Evolutionary conservation across 805 yeast species (phyloP).

Genomic region (Candida sithepensis): DNA sequence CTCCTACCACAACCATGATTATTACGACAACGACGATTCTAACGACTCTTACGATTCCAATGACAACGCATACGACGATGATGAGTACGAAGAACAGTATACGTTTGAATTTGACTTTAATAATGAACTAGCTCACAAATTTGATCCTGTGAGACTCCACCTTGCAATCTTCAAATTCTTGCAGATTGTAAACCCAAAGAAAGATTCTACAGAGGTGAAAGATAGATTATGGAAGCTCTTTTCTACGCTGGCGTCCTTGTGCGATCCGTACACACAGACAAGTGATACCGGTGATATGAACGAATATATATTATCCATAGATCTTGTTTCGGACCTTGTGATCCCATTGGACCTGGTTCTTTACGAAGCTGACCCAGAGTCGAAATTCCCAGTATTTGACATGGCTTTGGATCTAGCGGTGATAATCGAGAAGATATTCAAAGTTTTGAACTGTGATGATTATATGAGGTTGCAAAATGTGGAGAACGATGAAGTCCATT

Average conservation of each 20-base stretch:
- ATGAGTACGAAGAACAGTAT: conserved; percentile 24
- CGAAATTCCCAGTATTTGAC: conserved; percentile 32
- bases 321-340: conserved; percentile 49
- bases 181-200: conserved; percentile 17
- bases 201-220: conserved; percentile 1
- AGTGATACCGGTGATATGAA: conserved; percentile 50
- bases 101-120: conserved; percentile 27
- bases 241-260: conserved; percentile 33
- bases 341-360: conserved; percentile 37
- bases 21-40: background rate
- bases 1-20: background rate
- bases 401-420: conserved; percentile 29
- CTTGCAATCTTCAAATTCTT: conserved; percentile 26
- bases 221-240: conserved; percentile 21
- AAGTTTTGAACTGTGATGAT: conserved; percentile 38
- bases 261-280: conserved; percentile 71
- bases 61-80: conserved; percentile 8
- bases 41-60: conserved; percentile 9
- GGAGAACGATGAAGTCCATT: conserved; percentile 36
- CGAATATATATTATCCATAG: conserved; percentile 48
- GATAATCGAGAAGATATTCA: conserved; percentile 37
- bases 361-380: conserved; percentile 25
- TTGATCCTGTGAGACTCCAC: conserved; percentile 30
- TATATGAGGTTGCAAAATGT: conserved; percentile 38
- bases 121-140: conserved; percentile 14